A percentile compares a stretch with the other conserved stretches of the same genome.
Evolutionary conservation across 768 basidiomycete species (phyloP).

Genomic region (Hemileccinum impolitum): DNA sequence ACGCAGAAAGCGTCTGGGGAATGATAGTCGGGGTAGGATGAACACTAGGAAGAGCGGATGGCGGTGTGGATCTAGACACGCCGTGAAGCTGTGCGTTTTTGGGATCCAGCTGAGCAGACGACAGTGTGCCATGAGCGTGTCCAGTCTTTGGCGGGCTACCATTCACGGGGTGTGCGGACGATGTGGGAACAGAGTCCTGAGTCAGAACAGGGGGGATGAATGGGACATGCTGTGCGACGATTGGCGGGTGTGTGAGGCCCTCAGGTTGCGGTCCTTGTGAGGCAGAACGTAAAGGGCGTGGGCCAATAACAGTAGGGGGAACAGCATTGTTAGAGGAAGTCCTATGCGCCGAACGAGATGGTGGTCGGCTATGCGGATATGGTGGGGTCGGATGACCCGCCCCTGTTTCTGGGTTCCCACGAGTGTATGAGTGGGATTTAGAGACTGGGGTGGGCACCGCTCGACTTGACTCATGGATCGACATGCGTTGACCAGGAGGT

Average conservation of each 20-base stretch:
- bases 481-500: slow-evolving; percentile 25
- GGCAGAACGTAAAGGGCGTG: slow-evolving; percentile 27
- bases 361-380: slow-evolving; percentile 23
- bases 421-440: slow-evolving; percentile 17
- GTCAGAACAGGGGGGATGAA: slow-evolving; percentile 5
- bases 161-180: slow-evolving; percentile 14
- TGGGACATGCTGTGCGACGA: slow-evolving; percentile 12
- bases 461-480: slow-evolving; percentile 26
- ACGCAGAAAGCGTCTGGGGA: slow-evolving; percentile 17
- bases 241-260: slow-evolving; percentile 24
- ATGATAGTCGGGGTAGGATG: slow-evolving; percentile 21
- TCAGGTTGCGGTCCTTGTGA: slow-evolving; percentile 28
- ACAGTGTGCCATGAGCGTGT: slow-evolving; percentile 4
- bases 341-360: slow-evolving; percentile 27
- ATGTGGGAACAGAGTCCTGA: slow-evolving; percentile 19
- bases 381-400: slow-evolving; percentile 17
- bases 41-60: slow-evolving; percentile 16
- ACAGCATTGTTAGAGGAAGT: slow-evolving; percentile 13
- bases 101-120: slow-evolving; percentile 25
- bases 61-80: slow-evolving; percentile 1
- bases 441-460: slow-evolving; percentile 16
- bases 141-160: slow-evolving; percentile 15
- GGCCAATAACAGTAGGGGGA: slow-evolving; percentile 26
- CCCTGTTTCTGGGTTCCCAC: slow-evolving; percentile 26
- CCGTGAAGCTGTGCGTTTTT: slow-evolving; percentile 20